phyloP scores from a whole-genome alignment of 495 filamentous ascomycete species.

The Penicillium herquei region DNA sequence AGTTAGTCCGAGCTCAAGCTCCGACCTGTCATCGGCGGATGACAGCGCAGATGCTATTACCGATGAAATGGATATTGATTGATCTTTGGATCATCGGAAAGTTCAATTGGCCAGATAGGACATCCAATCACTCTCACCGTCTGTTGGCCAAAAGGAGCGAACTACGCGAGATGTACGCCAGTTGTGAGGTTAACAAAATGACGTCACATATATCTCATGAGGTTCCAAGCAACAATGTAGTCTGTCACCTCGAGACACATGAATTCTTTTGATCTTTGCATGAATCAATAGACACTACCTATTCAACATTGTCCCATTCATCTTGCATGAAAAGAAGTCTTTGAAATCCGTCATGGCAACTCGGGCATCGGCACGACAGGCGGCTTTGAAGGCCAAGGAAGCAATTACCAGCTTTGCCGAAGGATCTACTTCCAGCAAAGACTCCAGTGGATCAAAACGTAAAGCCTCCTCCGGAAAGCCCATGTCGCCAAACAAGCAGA shows the following conservation, averaged over 20 bases:
- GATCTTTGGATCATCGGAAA: conserved; percentile 6
- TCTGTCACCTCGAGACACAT: neutral
- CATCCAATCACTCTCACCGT: neutral
- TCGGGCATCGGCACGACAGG: conserved; percentile 42
- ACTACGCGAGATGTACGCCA: conserved; percentile 17
- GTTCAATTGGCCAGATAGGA: neutral
- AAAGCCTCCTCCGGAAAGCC: conserved; percentile 28
- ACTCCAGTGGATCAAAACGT: conserved; percentile 33
- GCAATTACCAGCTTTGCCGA: conserved; percentile 34
- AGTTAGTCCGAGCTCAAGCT: conserved; percentile 21
- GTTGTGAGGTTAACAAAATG: conserved; percentile 3
- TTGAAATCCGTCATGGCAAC: conserved; percentile 25
- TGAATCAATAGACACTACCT: no score
- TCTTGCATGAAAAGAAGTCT: neutral
- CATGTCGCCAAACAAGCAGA: conserved; percentile 31
- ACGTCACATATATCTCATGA: conserved; percentile 26
- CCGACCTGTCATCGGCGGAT: conserved; percentile 21
- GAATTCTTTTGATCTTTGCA: neutral
- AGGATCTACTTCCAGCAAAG: conserved; percentile 13
- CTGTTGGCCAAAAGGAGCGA: neutral
- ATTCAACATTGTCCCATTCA: no score
- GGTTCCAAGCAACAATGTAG: neutral
- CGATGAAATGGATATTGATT: conserved; percentile 36
- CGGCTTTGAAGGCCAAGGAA: conserved; percentile 47
- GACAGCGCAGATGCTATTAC: conserved; percentile 8